Evolutionary conservation across 2,329 filamentous ascomycete species (phyloP).

Genomic region (Emmonsia crescens): DNA sequence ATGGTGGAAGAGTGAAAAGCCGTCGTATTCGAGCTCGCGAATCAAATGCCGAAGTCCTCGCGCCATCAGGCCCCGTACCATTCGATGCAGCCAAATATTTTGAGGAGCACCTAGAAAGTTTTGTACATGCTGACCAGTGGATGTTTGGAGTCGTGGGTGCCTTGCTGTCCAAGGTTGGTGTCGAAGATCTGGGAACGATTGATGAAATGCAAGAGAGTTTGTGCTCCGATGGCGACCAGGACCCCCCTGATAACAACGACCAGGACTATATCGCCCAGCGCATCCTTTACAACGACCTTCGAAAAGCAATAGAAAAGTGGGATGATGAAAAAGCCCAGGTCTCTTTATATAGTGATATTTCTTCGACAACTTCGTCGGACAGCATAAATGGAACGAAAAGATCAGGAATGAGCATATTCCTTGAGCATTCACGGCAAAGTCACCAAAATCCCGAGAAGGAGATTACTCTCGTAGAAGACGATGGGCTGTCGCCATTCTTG

Average conservation of each 20-base stretch:
- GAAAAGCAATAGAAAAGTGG: slow-evolving; percentile 34
- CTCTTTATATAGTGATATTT: slow-evolving; percentile 40
- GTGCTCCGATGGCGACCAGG: slow-evolving; percentile 11
- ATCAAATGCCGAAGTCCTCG: slow-evolving; percentile 38
- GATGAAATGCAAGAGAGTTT: slow-evolving; percentile 26
- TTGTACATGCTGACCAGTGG: slow-evolving; percentile 46
- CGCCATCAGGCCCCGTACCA: slow-evolving; percentile 36
- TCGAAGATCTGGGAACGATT: slow-evolving; percentile 37
- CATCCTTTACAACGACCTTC: slow-evolving; percentile 35
- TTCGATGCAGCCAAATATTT: slow-evolving; percentile 44
- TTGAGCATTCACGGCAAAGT: slow-evolving; percentile 44
- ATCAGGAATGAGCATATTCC: slow-evolving; percentile 43
- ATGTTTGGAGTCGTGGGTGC: slow-evolving; percentile 45
- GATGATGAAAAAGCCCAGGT: slow-evolving; percentile 34
- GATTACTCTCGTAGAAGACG: slow-evolving; percentile 29
- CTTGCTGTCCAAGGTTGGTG: slow-evolving; percentile 42
- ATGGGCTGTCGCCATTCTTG: slow-evolving; percentile 32
- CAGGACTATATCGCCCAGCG: slow-evolving; percentile 4
- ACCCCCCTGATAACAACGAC: slow-evolving; percentile 11
- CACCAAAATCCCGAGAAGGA: slow-evolving; percentile 30
- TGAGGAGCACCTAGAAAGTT: slow-evolving; percentile 44
- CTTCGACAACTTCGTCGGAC: slow-evolving; percentile 32
- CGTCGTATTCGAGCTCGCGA: slow-evolving; percentile 52
- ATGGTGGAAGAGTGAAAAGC: slow-evolving; percentile 48
- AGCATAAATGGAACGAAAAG: slow-evolving; percentile 37